These are phyloP conservation scores for Mycena galopus DNA, from an alignment of 768 basidiomycete genomes.

Conservation along the genomic window DNA sequence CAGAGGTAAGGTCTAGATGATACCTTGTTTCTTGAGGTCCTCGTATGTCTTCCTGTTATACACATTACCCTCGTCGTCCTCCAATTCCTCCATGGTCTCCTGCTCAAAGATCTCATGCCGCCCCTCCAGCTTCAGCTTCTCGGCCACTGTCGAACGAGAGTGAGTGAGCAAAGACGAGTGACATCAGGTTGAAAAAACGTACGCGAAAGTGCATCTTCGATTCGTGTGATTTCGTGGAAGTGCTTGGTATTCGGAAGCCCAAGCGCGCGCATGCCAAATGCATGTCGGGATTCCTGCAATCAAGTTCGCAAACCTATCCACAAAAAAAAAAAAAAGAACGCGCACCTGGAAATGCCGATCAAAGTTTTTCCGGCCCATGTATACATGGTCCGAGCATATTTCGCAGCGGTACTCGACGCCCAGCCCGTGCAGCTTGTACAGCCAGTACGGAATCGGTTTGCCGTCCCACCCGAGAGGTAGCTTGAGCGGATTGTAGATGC, in stretches of 20 bases:
- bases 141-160: slow-evolving; percentile 82
- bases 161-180: not conserved
- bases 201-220: slow-evolving; percentile 96
- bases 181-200: slow-evolving; percentile 49
- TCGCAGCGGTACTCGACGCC: slow-evolving; percentile 99
- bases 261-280: slow-evolving; percentile 97
- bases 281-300: slow-evolving; percentile 89
- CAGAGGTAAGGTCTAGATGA: slow-evolving; percentile 24
- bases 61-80: slow-evolving; percentile 98
- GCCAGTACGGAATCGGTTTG: slow-evolving; percentile 98
- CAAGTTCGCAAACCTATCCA: slow-evolving; percentile 29
- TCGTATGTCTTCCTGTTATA: slow-evolving; percentile 99
- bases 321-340: slow-evolving; percentile 20
- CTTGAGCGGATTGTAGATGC: slow-evolving; percentile 98
- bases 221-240: slow-evolving; percentile 98
- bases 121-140: slow-evolving; percentile 98
- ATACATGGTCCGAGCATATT: slow-evolving; percentile 96
- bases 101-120: slow-evolving; percentile 92
- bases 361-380: slow-evolving; percentile 98
- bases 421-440: slow-evolving; percentile 97
- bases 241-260: slow-evolving; percentile 99
- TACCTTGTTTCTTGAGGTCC: slow-evolving; percentile 94
- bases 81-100: slow-evolving; percentile 97
- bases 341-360: slow-evolving; percentile 93
- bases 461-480: slow-evolving; percentile 98